Evolutionary conservation across 2,329 filamentous ascomycete genomes (phyloP), one percentile per base, ranked within the genome.

Genomic region (Aureobasidium leucospermi): DNA sequence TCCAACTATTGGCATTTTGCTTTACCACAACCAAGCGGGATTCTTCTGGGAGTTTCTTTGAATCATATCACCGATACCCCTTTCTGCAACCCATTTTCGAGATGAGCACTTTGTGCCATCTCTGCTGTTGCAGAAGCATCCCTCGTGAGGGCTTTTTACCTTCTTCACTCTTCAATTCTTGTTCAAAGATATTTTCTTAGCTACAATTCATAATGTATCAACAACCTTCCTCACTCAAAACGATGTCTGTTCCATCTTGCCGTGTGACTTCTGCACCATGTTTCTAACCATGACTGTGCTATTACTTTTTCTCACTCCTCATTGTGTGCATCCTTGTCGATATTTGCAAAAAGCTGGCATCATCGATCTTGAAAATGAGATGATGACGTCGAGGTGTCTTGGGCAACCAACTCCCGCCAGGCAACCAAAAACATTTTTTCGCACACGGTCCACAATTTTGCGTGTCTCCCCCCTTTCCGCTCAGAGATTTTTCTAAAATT

Each of bases 331-430:
- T 15, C 39, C 39, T 34, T 32, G 38, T 8, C 38, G 15, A 23
- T 32, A 9, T 31, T 8, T 38, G n/a, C 48, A 41, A 16, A 42
- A 55, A 38, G 29, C 23, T 52, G 34, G 51, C 51, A 55, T 55
- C 51, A 55, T 55, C 39, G 51, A 55, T 55, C 19, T 43, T 6
- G 10, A 42, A 42, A 32, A 55, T 55, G 51, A 55, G 10, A 42
- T 31, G 28, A 55, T 55, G 51, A 55, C 51, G 51, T 55, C 15
- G 16, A 16, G n/a, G 23, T 38, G 29, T 49, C 31, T 11, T 16
- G 45, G 23, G 32, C n/a, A 39, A 48, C 46, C 3, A 49, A 32
- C 23, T 51, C 41, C 48, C 48, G 23, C 23, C 48, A 39, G 36
- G 34, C 47, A 41, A 41, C 34, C 32, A 38, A 36, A 13, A 9